Conservation (phyloP, 257 asterid species). For the Ligustrum vulgare region DNA sequence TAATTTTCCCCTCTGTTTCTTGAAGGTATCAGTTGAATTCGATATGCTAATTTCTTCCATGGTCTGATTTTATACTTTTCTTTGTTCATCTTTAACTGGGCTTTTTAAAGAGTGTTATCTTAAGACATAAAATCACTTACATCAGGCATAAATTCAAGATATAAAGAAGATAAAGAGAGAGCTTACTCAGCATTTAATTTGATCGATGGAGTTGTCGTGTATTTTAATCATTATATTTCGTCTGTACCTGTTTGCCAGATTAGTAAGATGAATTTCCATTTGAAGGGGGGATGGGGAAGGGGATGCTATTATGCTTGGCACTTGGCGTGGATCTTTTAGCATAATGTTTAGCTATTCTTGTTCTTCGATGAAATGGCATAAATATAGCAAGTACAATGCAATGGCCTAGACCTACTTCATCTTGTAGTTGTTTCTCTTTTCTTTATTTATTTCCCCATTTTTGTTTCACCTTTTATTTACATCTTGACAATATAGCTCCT, state of each 20-base stretch:
- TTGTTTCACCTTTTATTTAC: background rate
- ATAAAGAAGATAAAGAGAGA: background rate
- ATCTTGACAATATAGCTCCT: background rate
- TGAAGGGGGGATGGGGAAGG: background rate
- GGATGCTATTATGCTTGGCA: background rate
- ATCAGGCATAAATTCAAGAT: no score
- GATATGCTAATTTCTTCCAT: no score
- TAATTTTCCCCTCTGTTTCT: no score
- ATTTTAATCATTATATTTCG: no score
- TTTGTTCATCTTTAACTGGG: background rate
- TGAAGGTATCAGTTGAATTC: no score
- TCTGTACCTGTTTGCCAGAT: background rate
- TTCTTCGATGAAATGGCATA: no score
- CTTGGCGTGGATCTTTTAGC: background rate
- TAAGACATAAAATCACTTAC: background rate
- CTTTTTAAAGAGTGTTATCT: background rate
- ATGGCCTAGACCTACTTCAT: background rate
- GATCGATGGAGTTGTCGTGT: background rate
- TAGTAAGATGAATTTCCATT: background rate
- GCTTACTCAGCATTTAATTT: background rate
- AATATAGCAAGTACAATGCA: no score
- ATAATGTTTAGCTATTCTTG: no score
- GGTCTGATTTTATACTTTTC: background rate
- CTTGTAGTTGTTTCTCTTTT: background rate
- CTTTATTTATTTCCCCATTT: background rate